Evolutionary conservation across 768 basidiomycete genomes (phyloP).

Genomic region (Tubosaeta sp.): DNA sequence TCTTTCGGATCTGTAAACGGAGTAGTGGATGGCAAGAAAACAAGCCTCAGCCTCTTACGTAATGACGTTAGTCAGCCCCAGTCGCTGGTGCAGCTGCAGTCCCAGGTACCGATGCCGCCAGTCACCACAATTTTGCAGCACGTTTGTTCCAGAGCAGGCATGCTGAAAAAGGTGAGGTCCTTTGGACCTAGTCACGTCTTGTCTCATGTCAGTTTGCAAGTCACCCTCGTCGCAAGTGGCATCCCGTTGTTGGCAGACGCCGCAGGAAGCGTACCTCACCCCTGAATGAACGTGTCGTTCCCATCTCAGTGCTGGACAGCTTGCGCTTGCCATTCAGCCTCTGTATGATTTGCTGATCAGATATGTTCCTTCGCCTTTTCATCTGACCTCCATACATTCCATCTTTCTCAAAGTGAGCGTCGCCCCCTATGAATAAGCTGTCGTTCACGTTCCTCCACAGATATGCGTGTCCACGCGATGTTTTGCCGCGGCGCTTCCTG

Average conservation of each 20-base stretch:
- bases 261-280: constrained; percentile 46
- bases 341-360: constrained; percentile 57
- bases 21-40: too few species aligned
- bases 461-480: constrained; percentile 51
- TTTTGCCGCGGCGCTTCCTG: constrained; percentile 53
- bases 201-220: constrained; percentile 32
- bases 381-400: constrained; percentile 69
- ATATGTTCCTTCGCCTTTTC: constrained; percentile 52
- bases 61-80: too few species aligned
- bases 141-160: constrained; percentile 61
- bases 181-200: background rate
- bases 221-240: constrained; percentile 61
- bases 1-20: too few species aligned
- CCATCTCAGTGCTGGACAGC: too few species aligned
- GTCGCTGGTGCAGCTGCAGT: too few species aligned
- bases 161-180: constrained; percentile 60
- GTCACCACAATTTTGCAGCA: constrained; percentile 47
- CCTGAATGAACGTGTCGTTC: background rate
- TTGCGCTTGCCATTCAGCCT: constrained; percentile 37
- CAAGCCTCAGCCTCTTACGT: too few species aligned
- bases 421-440: background rate
- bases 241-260: constrained; percentile 49
- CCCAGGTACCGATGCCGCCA: too few species aligned
- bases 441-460: constrained; percentile 29
- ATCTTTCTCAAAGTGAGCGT: constrained; percentile 57